Conservation (phyloP, 83 land plant genomes). For the Thuja plicata region DNA sequence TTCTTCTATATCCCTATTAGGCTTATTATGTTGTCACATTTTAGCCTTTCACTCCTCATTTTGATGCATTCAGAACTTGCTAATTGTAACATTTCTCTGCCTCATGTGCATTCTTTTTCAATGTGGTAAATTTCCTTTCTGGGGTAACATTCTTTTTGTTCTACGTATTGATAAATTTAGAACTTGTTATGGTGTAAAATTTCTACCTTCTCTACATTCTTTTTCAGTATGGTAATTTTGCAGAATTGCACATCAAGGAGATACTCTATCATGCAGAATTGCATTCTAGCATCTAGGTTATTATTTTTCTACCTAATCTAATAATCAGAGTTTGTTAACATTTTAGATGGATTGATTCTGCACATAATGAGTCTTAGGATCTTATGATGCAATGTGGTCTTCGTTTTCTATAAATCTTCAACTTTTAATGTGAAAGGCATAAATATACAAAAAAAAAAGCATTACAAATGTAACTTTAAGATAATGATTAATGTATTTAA, state of each 20-base stretch:
- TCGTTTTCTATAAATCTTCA: background rate
- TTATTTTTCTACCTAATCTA: background rate
- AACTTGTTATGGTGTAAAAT: background rate
- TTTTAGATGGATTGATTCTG: constrained; percentile 5
- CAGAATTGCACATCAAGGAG: background rate
- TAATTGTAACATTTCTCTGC: background rate
- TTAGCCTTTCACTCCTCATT: too few relatives aligned
- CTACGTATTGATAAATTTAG: background rate
- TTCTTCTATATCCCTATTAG: background rate
- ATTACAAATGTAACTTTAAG: too few relatives aligned
- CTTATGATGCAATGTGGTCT: background rate
- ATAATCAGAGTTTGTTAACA: background rate
- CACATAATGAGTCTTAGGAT: background rate
- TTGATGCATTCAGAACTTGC: background rate
- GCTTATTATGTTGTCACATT: background rate
- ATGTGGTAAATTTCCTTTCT: too few relatives aligned
- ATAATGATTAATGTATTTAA: too few relatives aligned
- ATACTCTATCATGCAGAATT: background rate
- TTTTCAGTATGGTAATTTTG: background rate
- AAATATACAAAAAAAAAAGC: too few relatives aligned
- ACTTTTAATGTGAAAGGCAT: too few relatives aligned
- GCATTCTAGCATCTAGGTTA: background rate
- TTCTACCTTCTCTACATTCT: background rate
- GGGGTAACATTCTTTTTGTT: too few relatives aligned
- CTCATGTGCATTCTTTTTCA: background rate